A percentile compares a stretch with the other conserved stretches of the same genome.
These are phyloP conservation scores for Funneliformis geosporum DNA, from an alignment of 192 early-diverging fungal species.

Conservation along the genomic window DNA sequence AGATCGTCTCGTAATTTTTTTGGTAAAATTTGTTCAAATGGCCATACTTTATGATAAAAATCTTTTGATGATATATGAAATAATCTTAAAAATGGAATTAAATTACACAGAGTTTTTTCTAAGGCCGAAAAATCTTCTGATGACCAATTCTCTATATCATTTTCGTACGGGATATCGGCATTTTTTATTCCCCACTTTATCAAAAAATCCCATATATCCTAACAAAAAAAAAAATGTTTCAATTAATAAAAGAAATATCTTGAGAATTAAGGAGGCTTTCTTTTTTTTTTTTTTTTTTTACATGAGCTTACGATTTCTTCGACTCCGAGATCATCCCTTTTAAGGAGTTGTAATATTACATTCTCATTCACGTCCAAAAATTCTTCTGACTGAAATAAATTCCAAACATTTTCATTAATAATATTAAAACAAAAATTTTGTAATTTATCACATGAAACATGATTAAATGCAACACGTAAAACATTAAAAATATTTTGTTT, in stretches of 20 bases:
- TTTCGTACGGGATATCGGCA: not conserved
- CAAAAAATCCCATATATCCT: conserved; percentile 17
- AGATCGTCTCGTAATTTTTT: not conserved
- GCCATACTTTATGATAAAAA: conserved; percentile 24
- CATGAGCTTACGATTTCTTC: conserved; percentile 17
- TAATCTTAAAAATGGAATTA: not conserved
- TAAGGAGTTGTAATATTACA: not conserved
- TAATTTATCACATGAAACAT: conserved; percentile 10
- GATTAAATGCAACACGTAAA: no score
- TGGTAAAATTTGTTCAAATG: conserved; percentile 2
- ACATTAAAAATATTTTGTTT: conserved; percentile 1
- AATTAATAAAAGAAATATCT: not conserved
- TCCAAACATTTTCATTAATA: not conserved
- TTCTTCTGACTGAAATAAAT: conserved; percentile 15
- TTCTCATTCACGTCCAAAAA: not conserved
- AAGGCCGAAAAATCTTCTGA: not conserved
- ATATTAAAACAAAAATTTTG: conserved; percentile 9
- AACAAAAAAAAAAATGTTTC: not conserved
- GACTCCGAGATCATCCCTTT: conserved; percentile 3
- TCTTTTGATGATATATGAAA: conserved; percentile 17
- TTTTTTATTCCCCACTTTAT: not conserved
- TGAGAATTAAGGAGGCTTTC: not conserved
- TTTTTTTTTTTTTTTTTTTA: no score
- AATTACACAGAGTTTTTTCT: conserved; percentile 5
- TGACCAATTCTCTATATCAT: not conserved